Evolutionary conservation across 1,284 basidiomycete species (phyloP), one percentile per base, ranked within the genome.

Genomic region (Porogramme epimiltina): DNA sequence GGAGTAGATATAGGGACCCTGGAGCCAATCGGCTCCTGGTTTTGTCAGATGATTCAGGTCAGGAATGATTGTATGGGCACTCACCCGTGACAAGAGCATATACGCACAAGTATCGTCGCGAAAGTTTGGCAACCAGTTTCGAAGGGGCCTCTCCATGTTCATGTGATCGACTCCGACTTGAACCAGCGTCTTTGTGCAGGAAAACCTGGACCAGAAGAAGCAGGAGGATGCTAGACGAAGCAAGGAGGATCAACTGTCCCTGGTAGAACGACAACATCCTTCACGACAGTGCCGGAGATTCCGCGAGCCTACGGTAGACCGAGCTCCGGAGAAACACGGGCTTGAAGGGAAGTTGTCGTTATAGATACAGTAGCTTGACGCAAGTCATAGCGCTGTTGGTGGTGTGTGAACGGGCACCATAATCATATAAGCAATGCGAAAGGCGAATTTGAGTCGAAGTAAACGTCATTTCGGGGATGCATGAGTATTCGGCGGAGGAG

Each of bases 21-120:
- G 86, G n/a, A 89, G 72, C 87, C 87, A 89, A 64, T 89, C 87
- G 52, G 87, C 84, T 50, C 81, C 87, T 88, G 56, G n/a, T n/a
- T n/a, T n/a, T 39, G 54, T 6, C 13, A 47, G 19, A 42, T 47
- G 20, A 50, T 44, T 55, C 18, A 56, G 37, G 9, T 33, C 20
- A 26, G 20, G 36, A 4, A 9, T 13, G 6, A 33, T 13, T 8
- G 44, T 9, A 31, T 13, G 28, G 13, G 28, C 11, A 45, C 81
- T 50, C 59, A 82, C 86, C 82, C 87, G 89, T 89, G 24, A 87
- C 86, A 24, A 88, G 77, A 2, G 78, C 84, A 66, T 87, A 89
- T 8, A 88, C 85, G 3, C 80, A 59, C 22, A 89, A 68, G 63
- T 89, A 89, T 61, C 81, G 81, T 55, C 71, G 69, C 19, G 79